These are phyloP conservation scores for Oryza rufipogon DNA, from an alignment of 176 grass and related monocot species.

Conservation along the genomic window DNA sequence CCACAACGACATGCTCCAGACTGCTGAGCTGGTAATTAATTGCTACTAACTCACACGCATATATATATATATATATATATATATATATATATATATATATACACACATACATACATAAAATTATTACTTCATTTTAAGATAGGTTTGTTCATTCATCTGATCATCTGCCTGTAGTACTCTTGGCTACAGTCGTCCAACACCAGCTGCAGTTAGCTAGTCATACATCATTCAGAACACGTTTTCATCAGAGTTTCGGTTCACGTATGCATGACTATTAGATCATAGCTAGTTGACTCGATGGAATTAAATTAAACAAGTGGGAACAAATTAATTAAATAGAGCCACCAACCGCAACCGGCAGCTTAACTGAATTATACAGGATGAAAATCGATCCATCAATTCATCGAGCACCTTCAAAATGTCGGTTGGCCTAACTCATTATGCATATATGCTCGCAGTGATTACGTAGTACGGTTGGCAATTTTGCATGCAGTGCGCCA, in stretches of 20 bases:
- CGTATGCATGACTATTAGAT: too few relatives aligned
- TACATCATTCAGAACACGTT: neutral
- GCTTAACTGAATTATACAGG: neutral
- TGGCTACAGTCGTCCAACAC: too few relatives aligned
- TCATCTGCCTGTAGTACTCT: too few relatives aligned
- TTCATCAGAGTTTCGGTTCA: neutral
- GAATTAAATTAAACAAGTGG: too few relatives aligned
- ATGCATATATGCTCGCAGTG: neutral
- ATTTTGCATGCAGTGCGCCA: too few relatives aligned
- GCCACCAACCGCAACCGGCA: neutral
- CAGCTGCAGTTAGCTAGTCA: neutral
- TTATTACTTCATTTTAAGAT: too few relatives aligned
- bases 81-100: too few relatives aligned
- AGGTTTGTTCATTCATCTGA: too few relatives aligned
- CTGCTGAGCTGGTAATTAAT: conserved; percentile 69
- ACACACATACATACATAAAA: too few relatives aligned
- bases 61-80: too few relatives aligned
- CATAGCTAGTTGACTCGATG: neutral
- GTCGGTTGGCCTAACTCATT: neutral
- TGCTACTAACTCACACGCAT: too few relatives aligned
- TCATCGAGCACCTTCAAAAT: neutral
- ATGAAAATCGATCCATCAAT: neutral
- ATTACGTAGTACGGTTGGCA: neutral
- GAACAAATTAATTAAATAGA: neutral
- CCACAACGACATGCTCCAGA: conserved; percentile 94